Conservation (phyloP, 1,284 basidiomycete species). For the Ceratobasidium sp. region DNA sequence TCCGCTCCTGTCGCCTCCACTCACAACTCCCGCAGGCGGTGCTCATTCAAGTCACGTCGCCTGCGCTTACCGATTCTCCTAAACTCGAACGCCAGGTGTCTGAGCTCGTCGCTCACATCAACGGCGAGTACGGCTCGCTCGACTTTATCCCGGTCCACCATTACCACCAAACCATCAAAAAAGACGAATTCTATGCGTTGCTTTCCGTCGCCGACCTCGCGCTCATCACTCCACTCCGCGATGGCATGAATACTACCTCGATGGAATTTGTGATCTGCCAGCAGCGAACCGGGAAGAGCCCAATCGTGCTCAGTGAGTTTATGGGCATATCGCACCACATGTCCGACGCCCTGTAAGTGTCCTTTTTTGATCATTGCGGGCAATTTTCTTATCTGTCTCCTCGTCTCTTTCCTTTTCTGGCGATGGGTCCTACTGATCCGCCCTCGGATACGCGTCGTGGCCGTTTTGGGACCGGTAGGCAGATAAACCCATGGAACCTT, state of each 20-base stretch:
- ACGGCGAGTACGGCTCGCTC: constrained; percentile 93
- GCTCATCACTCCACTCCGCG: constrained; percentile 94
- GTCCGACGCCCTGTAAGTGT: constrained; percentile 78
- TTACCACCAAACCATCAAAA: constrained; percentile 98
- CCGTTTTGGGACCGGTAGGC: constrained; percentile 47
- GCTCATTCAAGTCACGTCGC: constrained; percentile 88
- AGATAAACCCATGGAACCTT: constrained; percentile 90
- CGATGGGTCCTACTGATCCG: constrained; percentile 59
- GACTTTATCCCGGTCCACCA: constrained; percentile 99
- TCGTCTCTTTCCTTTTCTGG: constrained; percentile 55
- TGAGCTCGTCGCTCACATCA: constrained; percentile 96
- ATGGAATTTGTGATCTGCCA: constrained; percentile 99
- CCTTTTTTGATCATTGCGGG: constrained; percentile 16
- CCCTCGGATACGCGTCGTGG: constrained; percentile 56
- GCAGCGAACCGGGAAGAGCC: constrained; percentile 79
- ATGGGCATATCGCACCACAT: constrained; percentile 95
- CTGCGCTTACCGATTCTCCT: constrained; percentile 93
- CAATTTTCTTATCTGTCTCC: constrained; percentile 38
- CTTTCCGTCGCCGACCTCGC: constrained; percentile 94
- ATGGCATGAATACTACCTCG: constrained; percentile 99
- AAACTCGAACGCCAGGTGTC: constrained; percentile 95
- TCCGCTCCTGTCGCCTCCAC: constrained; percentile 5
- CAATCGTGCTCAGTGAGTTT: constrained; percentile 94
- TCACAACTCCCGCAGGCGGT: constrained; percentile 60
- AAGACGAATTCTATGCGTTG: constrained; percentile 99